Evolutionary conservation across 1,284 basidiomycete species (phyloP).

Genomic region (Malassezia globosa): DNA sequence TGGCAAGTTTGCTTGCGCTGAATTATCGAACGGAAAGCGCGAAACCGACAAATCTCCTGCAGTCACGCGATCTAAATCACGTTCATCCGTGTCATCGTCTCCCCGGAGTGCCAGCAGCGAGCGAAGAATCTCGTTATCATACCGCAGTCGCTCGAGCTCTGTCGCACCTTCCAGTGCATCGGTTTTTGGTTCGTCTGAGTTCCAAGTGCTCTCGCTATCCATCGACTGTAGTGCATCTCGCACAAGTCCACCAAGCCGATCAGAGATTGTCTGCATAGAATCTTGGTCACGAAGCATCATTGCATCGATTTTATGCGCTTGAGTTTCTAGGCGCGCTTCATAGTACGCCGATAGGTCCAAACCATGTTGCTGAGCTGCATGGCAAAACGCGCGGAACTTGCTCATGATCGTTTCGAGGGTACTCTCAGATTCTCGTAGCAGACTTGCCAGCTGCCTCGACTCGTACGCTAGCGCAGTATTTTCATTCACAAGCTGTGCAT

Average conservation of each 20-base stretch:
- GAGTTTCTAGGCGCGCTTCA: slow-evolving; percentile 50
- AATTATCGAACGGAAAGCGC: not conserved
- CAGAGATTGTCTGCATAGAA: slow-evolving; percentile 8
- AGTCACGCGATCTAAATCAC: not conserved
- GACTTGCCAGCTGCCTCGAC: slow-evolving; percentile 75
- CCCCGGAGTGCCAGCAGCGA: slow-evolving; percentile 23
- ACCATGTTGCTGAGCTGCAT: slow-evolving; percentile 83
- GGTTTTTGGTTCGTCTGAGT: slow-evolving; percentile 29
- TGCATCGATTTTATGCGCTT: slow-evolving; percentile 7
- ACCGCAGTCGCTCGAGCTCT: slow-evolving; percentile 34
- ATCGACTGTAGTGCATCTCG: slow-evolving; percentile 17
- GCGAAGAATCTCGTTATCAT: slow-evolving; percentile 40
- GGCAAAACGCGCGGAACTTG: slow-evolving; percentile 84
- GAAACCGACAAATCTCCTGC: slow-evolving; percentile 22
- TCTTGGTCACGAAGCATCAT: not conserved
- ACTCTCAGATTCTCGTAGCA: slow-evolving; percentile 86
- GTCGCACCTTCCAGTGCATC: slow-evolving; percentile 33
- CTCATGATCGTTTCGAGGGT: slow-evolving; percentile 93
- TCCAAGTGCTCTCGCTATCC: too few species aligned
- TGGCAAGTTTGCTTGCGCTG: not conserved
- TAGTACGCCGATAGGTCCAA: slow-evolving; percentile 80
- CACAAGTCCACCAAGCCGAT: slow-evolving; percentile 30
- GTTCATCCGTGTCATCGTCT: not conserved
- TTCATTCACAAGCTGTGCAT: slow-evolving; percentile 81
- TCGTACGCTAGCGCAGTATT: slow-evolving; percentile 84